Evolutionary conservation across 352 stramenopile genomes (phyloP), one percentile per base, ranked within the genome.

Genomic region (Globisporangium nagaii): DNA sequence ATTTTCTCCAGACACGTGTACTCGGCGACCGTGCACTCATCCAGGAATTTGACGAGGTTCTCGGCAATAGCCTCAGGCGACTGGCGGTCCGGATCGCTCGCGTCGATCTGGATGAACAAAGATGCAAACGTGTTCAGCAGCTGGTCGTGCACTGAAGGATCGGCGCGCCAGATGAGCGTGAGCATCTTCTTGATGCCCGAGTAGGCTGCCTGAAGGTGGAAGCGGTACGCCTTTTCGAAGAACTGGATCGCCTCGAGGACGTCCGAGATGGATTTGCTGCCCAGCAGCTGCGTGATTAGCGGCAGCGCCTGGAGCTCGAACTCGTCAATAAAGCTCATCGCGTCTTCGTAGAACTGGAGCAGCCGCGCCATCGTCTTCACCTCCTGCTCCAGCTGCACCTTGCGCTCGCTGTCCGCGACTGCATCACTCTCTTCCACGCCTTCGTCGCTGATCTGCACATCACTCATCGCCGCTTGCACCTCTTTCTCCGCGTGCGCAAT

Each of bases 181-280:
- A 98, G 79, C 27, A 96, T 80, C 45, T 88, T 86, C 62, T 93
- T 96, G 66, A 98, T 96, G 15, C 90, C 93, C 7, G 69, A 75
- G 10, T 97, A 76, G 8, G 92, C 91, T 60, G 89, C 96, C 13
- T 81, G 74, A 43, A 98, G 68, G 35, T 88, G 82, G 50, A 98
- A 96, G 60, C 88, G 79, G 41, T 93, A 85, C 3, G 91, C 92
- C 40, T 91, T 86, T 9, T 96, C 88, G 58, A 98, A 97, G 60
- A 98, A 98, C 15, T 89, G 75, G 39, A 98, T 94, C 17, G 93
- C 80, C 63, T 97, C 93, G 12, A 96, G 82, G 3, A 98, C 90
- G 65, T 98, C 95, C 17, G 88, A 95, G 15, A 84, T 80, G 27
- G 92, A 97, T 30, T 88, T 88, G 42, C 88, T 97, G 5, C 95